Evolutionary conservation across 306 rosid genomes (phyloP), one percentile per base, ranked within the genome.

Genomic region (Quercus parvula): DNA sequence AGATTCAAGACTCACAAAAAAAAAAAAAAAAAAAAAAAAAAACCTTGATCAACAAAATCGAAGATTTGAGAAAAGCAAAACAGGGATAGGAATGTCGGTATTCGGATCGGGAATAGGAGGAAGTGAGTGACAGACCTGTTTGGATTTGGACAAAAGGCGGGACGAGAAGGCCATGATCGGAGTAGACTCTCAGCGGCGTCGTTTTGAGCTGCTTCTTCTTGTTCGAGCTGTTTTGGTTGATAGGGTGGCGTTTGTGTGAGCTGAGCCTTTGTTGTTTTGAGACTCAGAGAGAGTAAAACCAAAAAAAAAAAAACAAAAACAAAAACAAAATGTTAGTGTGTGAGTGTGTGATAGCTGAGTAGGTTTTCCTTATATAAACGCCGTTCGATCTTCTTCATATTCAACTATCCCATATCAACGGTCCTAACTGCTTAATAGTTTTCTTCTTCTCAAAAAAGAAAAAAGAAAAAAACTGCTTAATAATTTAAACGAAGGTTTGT

Each of bases 81-180:
- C 18, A 9, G 19, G 17, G 78, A 71, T 25, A 31, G 80, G 41
- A 51, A 20, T 19, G 66, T 38, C 35, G 59, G 61, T 19, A 70
- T 38, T 25, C 66, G 61, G 78, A 78, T 31, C 49, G 54, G 6
- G 58, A 27, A 66, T 15, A 27, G 12, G 0, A 69, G 6, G 51
- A 31, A 71, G 4, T 14, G 14, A 46, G 52, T 11, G 52, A 46
- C 15, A 9, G 54, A 92, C 98, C 92, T 84, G 87, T 61, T 70
- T 88, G 82, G 94, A 90, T 89, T 92, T 92, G 85, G 93, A 88
- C 30, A 91, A 69, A 79, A 88, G 87, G 70, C 98, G 94, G 81
- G 89, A 77, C 70, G 90, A 75, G 81, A 90, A 87, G 74, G 98
- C 98, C 97, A 94, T 94, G 85, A 83, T 78, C 82, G 69, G 79